Conservation (phyloP, 2,329 filamentous ascomycete genomes). For the Xylaria arbuscula region DNA sequence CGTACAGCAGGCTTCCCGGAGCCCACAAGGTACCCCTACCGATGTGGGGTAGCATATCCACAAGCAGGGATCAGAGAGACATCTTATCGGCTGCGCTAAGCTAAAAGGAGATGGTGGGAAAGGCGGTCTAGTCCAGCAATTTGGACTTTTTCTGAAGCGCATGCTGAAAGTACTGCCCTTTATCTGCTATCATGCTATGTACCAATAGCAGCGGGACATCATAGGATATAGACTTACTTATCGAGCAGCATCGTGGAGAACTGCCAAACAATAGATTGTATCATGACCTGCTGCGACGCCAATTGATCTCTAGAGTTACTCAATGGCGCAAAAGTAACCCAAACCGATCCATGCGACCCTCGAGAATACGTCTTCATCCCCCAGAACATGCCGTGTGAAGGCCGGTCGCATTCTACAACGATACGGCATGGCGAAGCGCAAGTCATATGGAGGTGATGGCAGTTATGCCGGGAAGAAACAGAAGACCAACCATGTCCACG, state of each 20-base stretch:
- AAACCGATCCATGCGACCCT: constrained; percentile 1
- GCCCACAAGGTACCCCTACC: background rate
- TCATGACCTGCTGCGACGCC: background rate
- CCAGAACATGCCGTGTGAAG: constrained; percentile 33
- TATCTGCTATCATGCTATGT: background rate
- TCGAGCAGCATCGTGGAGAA: background rate
- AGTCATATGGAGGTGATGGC: constrained; percentile 47
- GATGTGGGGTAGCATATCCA: background rate
- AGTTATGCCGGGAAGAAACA: constrained; percentile 64
- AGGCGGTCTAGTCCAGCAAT: constrained; percentile 41
- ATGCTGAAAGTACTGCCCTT: background rate
- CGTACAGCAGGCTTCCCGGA: background rate
- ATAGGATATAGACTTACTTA: background rate
- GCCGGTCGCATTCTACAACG: constrained; percentile 22
- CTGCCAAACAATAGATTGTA: background rate
- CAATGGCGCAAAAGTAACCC: constrained; percentile 14
- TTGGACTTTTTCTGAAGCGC: constrained; percentile 38
- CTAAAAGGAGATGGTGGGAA: constrained; percentile 22
- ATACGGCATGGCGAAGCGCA: constrained; percentile 48
- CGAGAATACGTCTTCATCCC: background rate
- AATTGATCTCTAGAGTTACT: background rate
- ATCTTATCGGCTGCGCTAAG: constrained; percentile 35
- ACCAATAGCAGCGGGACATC: constrained; percentile 1
- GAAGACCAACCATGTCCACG: constrained; percentile 62
- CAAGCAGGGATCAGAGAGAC: constrained; percentile 15